These are phyloP conservation scores for Fistulinella cinereoalba DNA, from an alignment of 1,284 basidiomycete species.

Conservation along the genomic window DNA sequence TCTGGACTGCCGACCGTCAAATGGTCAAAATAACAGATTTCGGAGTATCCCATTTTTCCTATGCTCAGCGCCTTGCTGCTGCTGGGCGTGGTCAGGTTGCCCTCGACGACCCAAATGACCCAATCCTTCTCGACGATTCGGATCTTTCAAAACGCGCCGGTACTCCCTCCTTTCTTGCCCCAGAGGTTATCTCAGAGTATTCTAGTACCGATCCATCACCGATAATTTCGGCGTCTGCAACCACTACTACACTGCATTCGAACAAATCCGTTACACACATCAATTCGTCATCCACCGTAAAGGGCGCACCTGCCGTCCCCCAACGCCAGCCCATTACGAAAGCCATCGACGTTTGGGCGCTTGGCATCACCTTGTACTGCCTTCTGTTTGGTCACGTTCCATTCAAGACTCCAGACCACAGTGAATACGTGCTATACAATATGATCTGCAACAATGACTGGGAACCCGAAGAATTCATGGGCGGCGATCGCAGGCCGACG, in stretches of 20 bases:
- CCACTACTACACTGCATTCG: conserved; percentile 31
- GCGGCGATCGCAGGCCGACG: conserved; percentile 63
- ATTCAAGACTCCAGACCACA: conserved; percentile 53
- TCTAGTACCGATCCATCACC: conserved; percentile 30
- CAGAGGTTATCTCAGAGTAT: conserved; percentile 83
- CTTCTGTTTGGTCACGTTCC: conserved; percentile 86
- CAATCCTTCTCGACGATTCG: conserved; percentile 78
- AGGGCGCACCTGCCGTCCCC: conserved; percentile 26
- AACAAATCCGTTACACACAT: conserved; percentile 26
- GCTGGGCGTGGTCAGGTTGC: conserved; percentile 43
- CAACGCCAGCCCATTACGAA: conserved; percentile 80
- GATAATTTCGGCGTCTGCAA: conserved; percentile 32
- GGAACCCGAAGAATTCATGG: conserved; percentile 70
- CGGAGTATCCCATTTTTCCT: conserved; percentile 94
- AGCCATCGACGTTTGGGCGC: conserved; percentile 98
- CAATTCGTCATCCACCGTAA: conserved; percentile 34
- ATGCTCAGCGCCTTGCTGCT: conserved; percentile 70
- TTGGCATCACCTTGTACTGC: conserved; percentile 97
- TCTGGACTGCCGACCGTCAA: conserved; percentile 80
- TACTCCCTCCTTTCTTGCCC: conserved; percentile 96
- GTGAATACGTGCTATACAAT: conserved; percentile 81
- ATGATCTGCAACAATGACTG: conserved; percentile 83
- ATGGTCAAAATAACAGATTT: conserved; percentile 98
- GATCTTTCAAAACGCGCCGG: conserved; percentile 94
- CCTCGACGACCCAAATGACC: conserved; percentile 45